phyloP scores from a whole-genome alignment of 73 alveolate genomes.

The Breviolum minutum region DNA sequence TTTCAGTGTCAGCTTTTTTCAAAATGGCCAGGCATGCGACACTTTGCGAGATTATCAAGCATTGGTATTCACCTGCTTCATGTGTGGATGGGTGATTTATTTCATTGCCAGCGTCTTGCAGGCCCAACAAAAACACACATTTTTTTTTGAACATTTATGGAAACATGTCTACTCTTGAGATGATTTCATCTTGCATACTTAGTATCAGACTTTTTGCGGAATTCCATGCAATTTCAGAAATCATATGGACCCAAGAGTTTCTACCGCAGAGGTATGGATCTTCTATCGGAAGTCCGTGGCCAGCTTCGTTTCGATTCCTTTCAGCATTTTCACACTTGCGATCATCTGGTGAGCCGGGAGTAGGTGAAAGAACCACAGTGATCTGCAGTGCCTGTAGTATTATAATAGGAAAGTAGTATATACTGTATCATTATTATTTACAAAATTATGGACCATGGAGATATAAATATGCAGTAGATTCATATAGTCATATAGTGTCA shows the following conservation, averaged over 20 bases:
- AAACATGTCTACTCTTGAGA: background rate
- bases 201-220: too few relatives aligned
- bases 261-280: slow-evolving; percentile 55
- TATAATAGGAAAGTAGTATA: too few relatives aligned
- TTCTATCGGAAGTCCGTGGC: slow-evolving; percentile 64
- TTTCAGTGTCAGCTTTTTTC: background rate
- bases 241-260: background rate
- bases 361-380: too few relatives aligned
- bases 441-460: too few relatives aligned
- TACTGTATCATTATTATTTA: too few relatives aligned
- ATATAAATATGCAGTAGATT: too few relatives aligned
- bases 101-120: slow-evolving; percentile 89
- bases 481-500: too few relatives aligned
- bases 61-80: slow-evolving; percentile 87
- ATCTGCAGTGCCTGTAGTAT: too few relatives aligned
- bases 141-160: background rate
- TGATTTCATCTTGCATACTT: background rate
- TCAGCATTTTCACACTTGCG: slow-evolving; percentile 75
- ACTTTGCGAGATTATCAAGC: slow-evolving; percentile 87
- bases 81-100: slow-evolving; percentile 88
- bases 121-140: background rate
- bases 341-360: slow-evolving; percentile 35
- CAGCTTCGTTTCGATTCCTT: slow-evolving; percentile 60
- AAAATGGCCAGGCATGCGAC: slow-evolving; percentile 60
- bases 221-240: too few relatives aligned